Base-by-base conservation (phyloP, 805 yeast species). In the Pichia membranifaciens region DNA sequence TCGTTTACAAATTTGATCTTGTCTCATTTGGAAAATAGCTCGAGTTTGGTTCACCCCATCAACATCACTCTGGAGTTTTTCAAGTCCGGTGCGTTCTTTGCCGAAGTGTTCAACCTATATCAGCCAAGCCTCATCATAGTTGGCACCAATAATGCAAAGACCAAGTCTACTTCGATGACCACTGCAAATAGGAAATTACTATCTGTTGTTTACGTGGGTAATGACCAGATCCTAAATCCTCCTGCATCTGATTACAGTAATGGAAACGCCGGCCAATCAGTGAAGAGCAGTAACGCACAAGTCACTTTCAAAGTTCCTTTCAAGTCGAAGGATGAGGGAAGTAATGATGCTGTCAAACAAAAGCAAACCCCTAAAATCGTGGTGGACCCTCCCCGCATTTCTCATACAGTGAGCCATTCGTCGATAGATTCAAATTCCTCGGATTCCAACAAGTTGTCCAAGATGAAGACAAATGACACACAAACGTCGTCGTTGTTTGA, bases 51-150 rank as follows among this genome's bases (percentile, higher is more conserved):
- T 0, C 53, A 66, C 16, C 59, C 69, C 16, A 67, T 76, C 31
- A 72, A 69, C 52, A 60, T 82, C 13, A 70, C 79, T 3, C 74
- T 83, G 40, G 90, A 84, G 54, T 63, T 84, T 22, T 81, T 75
- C 22, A 71, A 66, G 36, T 51, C 59, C 38, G 70, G 81, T 8
- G 73, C 69, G 13, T 76, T 77, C 29, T 63, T 82, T 38, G 69
- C 70, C 51, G 83, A 82, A 53, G 72, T 77, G 62, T 67, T 79
- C 55, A 67, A 72, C 45, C 63, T 82, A 23, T 81, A 83, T 59
- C 74, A 73, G 53, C 89, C 90, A 12, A 71, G 73, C 44, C 55
- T 79, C 44, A 73, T 81, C 15, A 63, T 76, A 12, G 71, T 78
- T 4, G 70, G 69, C 10, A 58, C 65, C 10, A 56, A 58, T 35